These are phyloP conservation scores for Paecilomyces fulvus DNA, from an alignment of 2,329 filamentous ascomycete species.

Conservation along the genomic window DNA sequence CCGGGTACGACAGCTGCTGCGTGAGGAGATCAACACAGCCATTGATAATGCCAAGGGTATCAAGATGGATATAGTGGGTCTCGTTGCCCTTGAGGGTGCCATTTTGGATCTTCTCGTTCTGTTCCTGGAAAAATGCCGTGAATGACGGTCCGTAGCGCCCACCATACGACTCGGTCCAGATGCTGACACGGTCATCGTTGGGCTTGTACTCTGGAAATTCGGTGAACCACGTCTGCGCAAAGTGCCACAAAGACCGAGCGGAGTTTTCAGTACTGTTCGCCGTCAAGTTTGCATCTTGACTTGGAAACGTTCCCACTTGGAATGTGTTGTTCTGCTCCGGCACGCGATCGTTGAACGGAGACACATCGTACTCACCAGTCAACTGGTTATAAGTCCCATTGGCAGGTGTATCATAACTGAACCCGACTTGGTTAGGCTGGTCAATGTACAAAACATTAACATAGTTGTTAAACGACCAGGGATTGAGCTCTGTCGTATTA, in stretches of 20 bases:
- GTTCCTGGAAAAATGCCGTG: conserved; percentile 31
- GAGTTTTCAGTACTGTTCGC: conserved; percentile 46
- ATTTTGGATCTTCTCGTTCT: conserved; percentile 33
- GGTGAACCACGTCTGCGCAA: conserved; percentile 54
- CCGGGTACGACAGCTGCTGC: conserved; percentile 41
- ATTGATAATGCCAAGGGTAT: conserved; percentile 50
- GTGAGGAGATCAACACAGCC: conserved; percentile 46
- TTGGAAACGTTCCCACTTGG: conserved; percentile 45
- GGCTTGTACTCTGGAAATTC: conserved; percentile 56
- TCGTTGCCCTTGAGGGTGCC: conserved; percentile 17
- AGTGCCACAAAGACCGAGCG: conserved; percentile 51
- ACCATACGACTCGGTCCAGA: conserved; percentile 40
- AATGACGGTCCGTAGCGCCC: conserved; percentile 37
- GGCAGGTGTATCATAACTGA: conserved; percentile 43
- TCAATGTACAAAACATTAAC: conserved; percentile 62
- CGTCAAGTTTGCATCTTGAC: conserved; percentile 33
- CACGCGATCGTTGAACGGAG: conserved; percentile 13
- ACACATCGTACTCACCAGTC: conserved; percentile 3
- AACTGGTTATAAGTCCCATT: conserved; percentile 32
- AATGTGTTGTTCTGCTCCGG: conserved; percentile 45
- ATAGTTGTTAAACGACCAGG: conserved; percentile 51
- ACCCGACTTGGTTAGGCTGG: conserved; percentile 53
- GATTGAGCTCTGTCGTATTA: conserved; percentile 39
- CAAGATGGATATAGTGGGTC: conserved; percentile 35
- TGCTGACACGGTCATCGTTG: conserved; percentile 43